These are phyloP conservation scores for Saturnispora dispora DNA, from an alignment of 805 yeast genomes.

Conservation along the genomic window DNA sequence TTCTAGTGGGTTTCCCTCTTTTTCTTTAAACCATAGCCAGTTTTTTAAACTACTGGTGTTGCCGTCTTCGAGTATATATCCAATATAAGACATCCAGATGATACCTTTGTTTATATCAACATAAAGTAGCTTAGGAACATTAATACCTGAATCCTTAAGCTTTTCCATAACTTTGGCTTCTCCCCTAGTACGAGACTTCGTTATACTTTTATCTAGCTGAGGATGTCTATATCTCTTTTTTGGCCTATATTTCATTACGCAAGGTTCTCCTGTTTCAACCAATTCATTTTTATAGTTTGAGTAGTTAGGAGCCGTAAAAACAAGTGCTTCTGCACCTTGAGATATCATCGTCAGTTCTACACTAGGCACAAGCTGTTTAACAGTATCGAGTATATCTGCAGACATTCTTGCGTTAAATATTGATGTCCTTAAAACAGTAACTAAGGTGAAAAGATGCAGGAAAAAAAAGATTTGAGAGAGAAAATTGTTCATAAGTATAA, in stretches of 20 bases:
- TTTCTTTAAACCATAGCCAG: slow-evolving; percentile 55
- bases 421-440: not conserved
- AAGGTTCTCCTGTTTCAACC: slow-evolving; percentile 23
- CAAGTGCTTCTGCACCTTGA: slow-evolving; percentile 90
- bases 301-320: slow-evolving; percentile 52
- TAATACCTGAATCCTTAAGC: slow-evolving; percentile 44
- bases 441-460: not conserved
- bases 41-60: slow-evolving; percentile 58
- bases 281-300: slow-evolving; percentile 45
- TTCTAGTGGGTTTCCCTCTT: slow-evolving; percentile 16
- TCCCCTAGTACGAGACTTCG: slow-evolving; percentile 71
- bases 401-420: slow-evolving; percentile 34
- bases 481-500: not conserved
- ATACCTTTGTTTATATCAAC: slow-evolving; percentile 73
- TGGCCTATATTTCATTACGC: slow-evolving; percentile 79
- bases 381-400: slow-evolving; percentile 36
- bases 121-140: slow-evolving; percentile 64
- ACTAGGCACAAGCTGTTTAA: slow-evolving; percentile 35
- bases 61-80: slow-evolving; percentile 44
- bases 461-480: not conserved
- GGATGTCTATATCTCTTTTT: slow-evolving; percentile 87
- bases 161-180: slow-evolving; percentile 73
- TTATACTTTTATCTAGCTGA: slow-evolving; percentile 61
- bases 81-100: slow-evolving; percentile 81
- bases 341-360: slow-evolving; percentile 51